phyloP scores from a whole-genome alignment of 768 basidiomycete genomes.

The Mycena belliarum region DNA sequence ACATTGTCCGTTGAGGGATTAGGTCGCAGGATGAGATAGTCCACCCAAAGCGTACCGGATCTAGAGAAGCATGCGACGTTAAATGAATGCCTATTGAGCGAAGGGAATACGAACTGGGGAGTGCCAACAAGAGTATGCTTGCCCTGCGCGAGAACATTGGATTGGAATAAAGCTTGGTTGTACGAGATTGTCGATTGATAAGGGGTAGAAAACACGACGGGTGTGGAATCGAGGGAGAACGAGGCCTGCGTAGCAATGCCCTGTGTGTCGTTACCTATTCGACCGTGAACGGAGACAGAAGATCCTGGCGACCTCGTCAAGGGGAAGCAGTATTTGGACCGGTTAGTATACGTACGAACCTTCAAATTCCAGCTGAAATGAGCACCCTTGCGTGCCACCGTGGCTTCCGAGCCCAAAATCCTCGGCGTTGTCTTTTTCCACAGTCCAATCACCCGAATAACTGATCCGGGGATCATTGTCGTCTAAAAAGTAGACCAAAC shows the following conservation, averaged over 20 bases:
- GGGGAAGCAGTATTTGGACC: neutral
- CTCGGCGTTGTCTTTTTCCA: constrained; percentile 8
- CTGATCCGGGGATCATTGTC: constrained; percentile 19
- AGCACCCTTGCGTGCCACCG: constrained; percentile 13
- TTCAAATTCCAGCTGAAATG: constrained; percentile 22
- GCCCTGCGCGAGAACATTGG: constrained; percentile 13
- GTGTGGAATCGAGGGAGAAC: constrained; percentile 23
- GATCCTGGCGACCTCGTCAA: constrained; percentile 17
- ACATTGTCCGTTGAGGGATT: constrained; percentile 7
- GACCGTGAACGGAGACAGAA: constrained; percentile 22
- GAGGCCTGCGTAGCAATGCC: constrained; percentile 17
- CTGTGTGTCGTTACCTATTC: constrained; percentile 22
- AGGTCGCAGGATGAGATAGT: constrained; percentile 25
- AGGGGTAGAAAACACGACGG: constrained; percentile 22
- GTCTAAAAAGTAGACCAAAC: constrained; percentile 24
- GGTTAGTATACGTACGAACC: too few relatives aligned
- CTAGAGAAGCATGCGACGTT: neutral
- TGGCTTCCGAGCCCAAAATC: constrained; percentile 24
- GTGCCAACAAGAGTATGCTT: constrained; percentile 23
- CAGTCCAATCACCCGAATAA: constrained; percentile 23
- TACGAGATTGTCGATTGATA: constrained; percentile 15
- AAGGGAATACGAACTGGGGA: constrained; percentile 8
- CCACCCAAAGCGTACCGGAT: constrained; percentile 22
- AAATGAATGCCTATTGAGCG: neutral
- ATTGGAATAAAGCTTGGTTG: constrained; percentile 25